Base-by-base conservation (phyloP, 225 moss, liverwort and hornwort species). In the Pseudisothecium myosuroides region DNA sequence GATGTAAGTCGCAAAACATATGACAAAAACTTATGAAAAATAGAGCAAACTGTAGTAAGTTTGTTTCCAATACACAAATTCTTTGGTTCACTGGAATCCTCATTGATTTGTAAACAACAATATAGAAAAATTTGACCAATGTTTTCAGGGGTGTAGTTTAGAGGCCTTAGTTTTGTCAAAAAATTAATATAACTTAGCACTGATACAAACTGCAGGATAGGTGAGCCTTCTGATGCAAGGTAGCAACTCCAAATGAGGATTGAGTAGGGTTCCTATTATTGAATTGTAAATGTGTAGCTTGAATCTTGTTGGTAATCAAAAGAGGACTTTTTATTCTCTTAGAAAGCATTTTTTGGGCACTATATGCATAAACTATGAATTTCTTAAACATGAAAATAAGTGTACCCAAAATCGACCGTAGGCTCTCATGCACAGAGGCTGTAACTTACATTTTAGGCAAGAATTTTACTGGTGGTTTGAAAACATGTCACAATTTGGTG, bases 301-400 rank as follows among this genome's bases (percentile, higher is more conserved):
- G 17, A 2, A 17, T 27, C 79, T 11, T 79, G 27, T 2, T 17
- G n/a, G n/a, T 26, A 17, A 26, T 78, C n/a, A 26, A 56, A 10
- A 39, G 11, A 58, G 9, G 11, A 14, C 13, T 43, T 54, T 9
- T 14, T 1, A 21, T 17, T 31, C 14, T 31, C 43, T 31, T 31
- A 2, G 14, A 31, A 21, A 5, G 1, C 4, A 1, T 14, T 43
- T 61, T 19, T 0, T 0, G 9, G 3, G 11, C 21, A 14, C 12
- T 21, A 5, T 9, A 61, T 31, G 43, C 61, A 43, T 43, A 31
- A 81, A 14, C 10, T 41, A 41, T 1, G 9, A 20, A 41, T 12
- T 5, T 29, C 6, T 55, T 29, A 14, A 80, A 12, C 39, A 31
- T 31, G 8, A 39, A 59, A 59, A 27, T 59, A 59, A 59, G 12